Base-by-base conservation (phyloP, 2,329 filamentous ascomycete genomes). In the Tolypocladium sp. region DNA sequence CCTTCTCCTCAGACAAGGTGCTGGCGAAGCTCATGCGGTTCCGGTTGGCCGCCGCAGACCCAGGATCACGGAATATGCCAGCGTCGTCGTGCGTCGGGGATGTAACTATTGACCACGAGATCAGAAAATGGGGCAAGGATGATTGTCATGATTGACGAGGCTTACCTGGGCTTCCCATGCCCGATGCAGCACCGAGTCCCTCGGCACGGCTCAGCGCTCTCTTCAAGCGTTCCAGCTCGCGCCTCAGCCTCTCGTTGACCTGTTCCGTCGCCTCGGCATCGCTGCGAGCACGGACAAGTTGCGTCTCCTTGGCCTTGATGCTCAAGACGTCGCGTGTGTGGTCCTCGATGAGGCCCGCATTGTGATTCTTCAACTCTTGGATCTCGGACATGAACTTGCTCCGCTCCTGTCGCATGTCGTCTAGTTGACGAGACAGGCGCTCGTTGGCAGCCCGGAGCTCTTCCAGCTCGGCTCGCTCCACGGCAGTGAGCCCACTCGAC, bases 241-340 rank as follows among this genome's bases (percentile, higher is more conserved):
- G 86, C 62, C 89, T 82, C 57, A 96, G 82, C 59, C 90, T 88
- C 62, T 94, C 90, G 57, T 94, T 92, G 60, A 87, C 88, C 67
- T 92, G 87, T 70, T 97, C 92, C 0, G 92, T 90, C 0, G 90
- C 86, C 71, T 97, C 93, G 38, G 89, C 90, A 68, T 99, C 94
- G 64, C 90, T 92, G 58, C 92, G 84, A 13, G 94, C 92, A 52
- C 94, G 88, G 12, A 97, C 93, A 6, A 99, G 82, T 68, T 99
- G 94, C 3, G 94, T 97, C 73, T 99, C 94, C 74, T 99, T 99
- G 17, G 94, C 94, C 73, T 97, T 97, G 76, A 99, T 95, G 66
- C 92, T 94, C 49, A 99, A 80, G 0, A 97, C 91, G 68, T 99
- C 93, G 55, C 93, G 84, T 0, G 94, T 99, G 72, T 97, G 93